These are phyloP conservation scores for Phytophthora podocarpi DNA, from an alignment of 352 stramenopile species.

Conservation along the genomic window DNA sequence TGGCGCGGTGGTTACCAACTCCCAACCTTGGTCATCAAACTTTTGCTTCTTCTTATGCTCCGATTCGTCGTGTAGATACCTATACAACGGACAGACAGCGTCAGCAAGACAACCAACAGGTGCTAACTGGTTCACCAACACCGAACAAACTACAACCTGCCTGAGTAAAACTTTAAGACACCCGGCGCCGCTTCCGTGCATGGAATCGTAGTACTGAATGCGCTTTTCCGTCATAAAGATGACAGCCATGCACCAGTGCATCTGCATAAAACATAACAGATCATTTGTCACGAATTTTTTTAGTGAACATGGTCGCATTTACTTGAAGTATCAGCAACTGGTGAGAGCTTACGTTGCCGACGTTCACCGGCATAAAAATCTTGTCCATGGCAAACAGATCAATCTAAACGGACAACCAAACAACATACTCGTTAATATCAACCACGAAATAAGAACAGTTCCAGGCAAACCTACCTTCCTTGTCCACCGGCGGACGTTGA, in stretches of 20 bases:
- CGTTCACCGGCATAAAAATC: slow-evolving; percentile 86
- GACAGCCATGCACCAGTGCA: slow-evolving; percentile 87
- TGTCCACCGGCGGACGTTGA: slow-evolving; percentile 86
- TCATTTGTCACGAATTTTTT: too few species aligned
- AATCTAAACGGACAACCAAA: slow-evolving; percentile 45
- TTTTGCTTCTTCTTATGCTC: slow-evolving; percentile 84
- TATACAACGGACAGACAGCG: slow-evolving; percentile 16
- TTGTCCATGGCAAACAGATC: slow-evolving; percentile 92
- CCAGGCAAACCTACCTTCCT: slow-evolving; percentile 54
- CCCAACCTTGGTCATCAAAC: slow-evolving; percentile 68
- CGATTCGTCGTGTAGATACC: slow-evolving; percentile 85
- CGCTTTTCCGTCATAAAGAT: slow-evolving; percentile 89
- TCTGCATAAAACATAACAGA: slow-evolving; percentile 40
- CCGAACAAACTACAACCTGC: slow-evolving; percentile 23
- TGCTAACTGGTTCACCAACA: background rate
- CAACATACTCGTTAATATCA: background rate
- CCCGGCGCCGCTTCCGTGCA: slow-evolving; percentile 68
- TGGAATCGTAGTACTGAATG: slow-evolving; percentile 91
- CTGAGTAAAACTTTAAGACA: slow-evolving; percentile 75
- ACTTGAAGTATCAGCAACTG: background rate
- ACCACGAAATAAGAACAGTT: background rate
- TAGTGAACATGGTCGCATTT: too few species aligned
- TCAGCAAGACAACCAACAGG: background rate
- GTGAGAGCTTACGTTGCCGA: slow-evolving; percentile 70
- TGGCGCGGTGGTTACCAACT: slow-evolving; percentile 56